phyloP scores from a whole-genome alignment of 1,284 basidiomycete species.

The Cryptococcus amylolentus region DNA sequence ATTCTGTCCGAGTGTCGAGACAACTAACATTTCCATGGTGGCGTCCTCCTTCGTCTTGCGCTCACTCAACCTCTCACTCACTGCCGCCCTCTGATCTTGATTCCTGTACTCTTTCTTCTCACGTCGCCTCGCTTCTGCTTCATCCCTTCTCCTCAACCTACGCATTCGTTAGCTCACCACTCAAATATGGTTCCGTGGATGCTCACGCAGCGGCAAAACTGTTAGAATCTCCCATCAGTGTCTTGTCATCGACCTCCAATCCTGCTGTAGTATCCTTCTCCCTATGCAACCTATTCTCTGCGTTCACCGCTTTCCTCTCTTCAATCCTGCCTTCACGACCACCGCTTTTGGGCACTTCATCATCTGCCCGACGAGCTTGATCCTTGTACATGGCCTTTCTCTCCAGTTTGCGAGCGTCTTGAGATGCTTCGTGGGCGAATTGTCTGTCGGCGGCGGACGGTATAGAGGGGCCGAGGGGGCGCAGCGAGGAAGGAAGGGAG shows the following conservation, averaged over 20 bases:
- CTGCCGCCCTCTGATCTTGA: constrained; percentile 33
- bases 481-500: constrained; percentile 3
- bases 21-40: constrained; percentile 48
- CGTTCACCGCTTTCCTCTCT: constrained; percentile 44
- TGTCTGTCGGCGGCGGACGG: constrained; percentile 40
- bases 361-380: constrained; percentile 36
- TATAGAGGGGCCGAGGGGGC: constrained; percentile 19
- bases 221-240: constrained; percentile 41
- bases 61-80: constrained; percentile 40
- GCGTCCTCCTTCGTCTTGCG: constrained; percentile 41
- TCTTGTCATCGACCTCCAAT: constrained; percentile 45
- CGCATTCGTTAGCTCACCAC: not conserved
- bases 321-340: constrained; percentile 47
- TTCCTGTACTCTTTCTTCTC: constrained; percentile 31
- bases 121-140: constrained; percentile 30
- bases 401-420: constrained; percentile 22
- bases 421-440: constrained; percentile 34
- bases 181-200: not conserved
- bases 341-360: constrained; percentile 35
- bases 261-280: constrained; percentile 43
- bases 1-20: not conserved
- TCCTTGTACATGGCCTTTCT: constrained; percentile 26
- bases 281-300: constrained; percentile 39
- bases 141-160: constrained; percentile 16
- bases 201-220: constrained; percentile 47